phyloP scores from a whole-genome alignment of 805 yeast genomes.

The Lipomyces sp. region DNA sequence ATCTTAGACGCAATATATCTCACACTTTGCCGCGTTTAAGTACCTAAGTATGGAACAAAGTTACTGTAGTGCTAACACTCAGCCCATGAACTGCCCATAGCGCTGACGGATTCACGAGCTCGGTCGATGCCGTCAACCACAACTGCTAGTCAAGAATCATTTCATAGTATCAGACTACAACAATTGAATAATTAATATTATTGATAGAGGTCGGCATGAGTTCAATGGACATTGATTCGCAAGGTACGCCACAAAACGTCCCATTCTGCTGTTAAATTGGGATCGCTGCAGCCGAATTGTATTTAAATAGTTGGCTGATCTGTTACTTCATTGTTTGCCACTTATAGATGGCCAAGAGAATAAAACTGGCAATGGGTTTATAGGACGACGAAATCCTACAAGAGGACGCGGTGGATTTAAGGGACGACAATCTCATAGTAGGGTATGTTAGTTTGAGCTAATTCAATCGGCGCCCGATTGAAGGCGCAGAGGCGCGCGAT shows the following conservation, averaged over 20 bases:
- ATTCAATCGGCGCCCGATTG: too few relatives aligned
- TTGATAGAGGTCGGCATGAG: constrained; percentile 14
- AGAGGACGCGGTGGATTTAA: constrained; percentile 3
- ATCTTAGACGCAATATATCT: too few relatives aligned
- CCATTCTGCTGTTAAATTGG: too few relatives aligned
- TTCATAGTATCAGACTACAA: not conserved
- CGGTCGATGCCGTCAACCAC: not conserved
- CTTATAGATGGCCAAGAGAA: not conserved
- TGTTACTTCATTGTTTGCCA: not conserved
- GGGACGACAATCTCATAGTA: not conserved
- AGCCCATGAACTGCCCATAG: too few relatives aligned
- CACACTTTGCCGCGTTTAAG: too few relatives aligned
- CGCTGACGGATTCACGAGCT: too few relatives aligned
- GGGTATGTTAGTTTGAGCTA: not conserved
- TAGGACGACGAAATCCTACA: constrained; percentile 5
- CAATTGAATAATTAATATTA: not conserved
- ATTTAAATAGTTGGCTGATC: not conserved
- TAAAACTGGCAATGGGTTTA: not conserved
- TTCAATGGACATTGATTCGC: constrained; percentile 28
- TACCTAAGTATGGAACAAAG: too few relatives aligned
- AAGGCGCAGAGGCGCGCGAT: too few relatives aligned
- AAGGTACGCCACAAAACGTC: constrained; percentile 14
- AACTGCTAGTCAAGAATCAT: not conserved
- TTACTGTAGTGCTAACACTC: too few relatives aligned
- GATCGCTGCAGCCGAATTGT: too few relatives aligned